phyloP scores from a whole-genome alignment of 148 eudicot species.

The Spergularia marina region DNA sequence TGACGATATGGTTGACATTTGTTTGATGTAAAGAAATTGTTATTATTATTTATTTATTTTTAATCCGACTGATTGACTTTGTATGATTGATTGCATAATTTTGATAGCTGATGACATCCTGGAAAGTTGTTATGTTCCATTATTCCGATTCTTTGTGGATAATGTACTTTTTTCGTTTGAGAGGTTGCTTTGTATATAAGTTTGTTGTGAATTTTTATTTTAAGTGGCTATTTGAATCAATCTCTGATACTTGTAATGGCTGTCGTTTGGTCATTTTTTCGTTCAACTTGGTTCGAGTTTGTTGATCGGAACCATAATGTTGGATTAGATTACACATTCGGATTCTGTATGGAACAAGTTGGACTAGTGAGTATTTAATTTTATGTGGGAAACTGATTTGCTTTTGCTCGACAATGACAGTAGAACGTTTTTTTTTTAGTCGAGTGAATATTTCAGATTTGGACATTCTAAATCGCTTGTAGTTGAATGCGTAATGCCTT shows the following conservation, averaged over 20 bases:
- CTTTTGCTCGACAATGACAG: not conserved
- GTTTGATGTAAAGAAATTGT: not conserved
- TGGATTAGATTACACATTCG: not conserved
- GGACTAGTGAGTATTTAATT: not conserved
- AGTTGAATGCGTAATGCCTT: not conserved
- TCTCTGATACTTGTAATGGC: not conserved
- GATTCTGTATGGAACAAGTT: no score
- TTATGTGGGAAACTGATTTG: not conserved
- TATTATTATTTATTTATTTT: no score
- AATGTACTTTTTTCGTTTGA: not conserved
- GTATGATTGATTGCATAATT: not conserved
- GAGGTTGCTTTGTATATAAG: not conserved
- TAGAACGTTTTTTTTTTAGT: no score
- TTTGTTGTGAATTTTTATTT: not conserved
- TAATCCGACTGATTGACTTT: no score
- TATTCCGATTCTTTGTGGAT: not conserved
- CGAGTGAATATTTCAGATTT: no score
- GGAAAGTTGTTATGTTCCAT: not conserved
- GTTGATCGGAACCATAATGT: not conserved
- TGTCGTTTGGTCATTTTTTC: not conserved
- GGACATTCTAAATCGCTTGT: not conserved
- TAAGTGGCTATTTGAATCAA: not conserved
- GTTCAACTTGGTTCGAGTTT: not conserved
- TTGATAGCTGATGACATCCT: constrained; percentile 4
- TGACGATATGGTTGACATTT: not conserved